Evolutionary conservation across 129 eudicot genomes (phyloP).

Genomic region (Glebionis coronaria): DNA sequence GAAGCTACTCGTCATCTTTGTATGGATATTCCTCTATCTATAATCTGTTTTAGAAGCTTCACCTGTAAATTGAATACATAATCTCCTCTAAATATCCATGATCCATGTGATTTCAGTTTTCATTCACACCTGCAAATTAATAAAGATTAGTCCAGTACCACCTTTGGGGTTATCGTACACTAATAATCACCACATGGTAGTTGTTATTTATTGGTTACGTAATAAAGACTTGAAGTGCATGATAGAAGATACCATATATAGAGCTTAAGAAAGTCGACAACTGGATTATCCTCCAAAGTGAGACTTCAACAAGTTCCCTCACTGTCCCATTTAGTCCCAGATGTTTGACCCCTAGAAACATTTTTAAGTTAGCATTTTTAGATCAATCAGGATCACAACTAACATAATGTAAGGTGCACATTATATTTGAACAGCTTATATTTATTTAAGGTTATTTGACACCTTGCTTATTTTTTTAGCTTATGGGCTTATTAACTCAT

Average conservation of each 20-base stretch:
- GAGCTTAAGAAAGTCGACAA: slow-evolving; percentile 98
- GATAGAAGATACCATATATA: slow-evolving; percentile 73
- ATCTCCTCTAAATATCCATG: slow-evolving; percentile 87
- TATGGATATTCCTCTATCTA: slow-evolving; percentile 97
- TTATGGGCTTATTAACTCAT: no score
- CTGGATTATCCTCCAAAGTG: slow-evolving; percentile 90
- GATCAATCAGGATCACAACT: slow-evolving; percentile 1
- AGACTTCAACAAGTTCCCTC: slow-evolving; percentile 94
- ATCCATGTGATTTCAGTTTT: slow-evolving; percentile 96
- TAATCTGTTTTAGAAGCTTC: slow-evolving; percentile 90
- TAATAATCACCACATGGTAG: background rate
- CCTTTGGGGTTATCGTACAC: background rate
- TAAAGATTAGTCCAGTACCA: background rate
- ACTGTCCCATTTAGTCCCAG: slow-evolving; percentile 85
- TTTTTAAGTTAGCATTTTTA: slow-evolving; percentile 88
- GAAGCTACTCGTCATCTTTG: slow-evolving; percentile 80
- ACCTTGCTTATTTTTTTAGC: no score
- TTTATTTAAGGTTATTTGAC: no score
- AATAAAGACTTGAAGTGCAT: background rate
- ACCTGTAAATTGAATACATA: slow-evolving; percentile 89
- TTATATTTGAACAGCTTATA: no score
- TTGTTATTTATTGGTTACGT: background rate
- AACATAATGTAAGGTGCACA: background rate
- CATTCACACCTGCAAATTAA: slow-evolving; percentile 70
- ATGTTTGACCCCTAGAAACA: slow-evolving; percentile 92